Conservation (phyloP, 306 rosid species). For the Crotalaria pallida region DNA sequence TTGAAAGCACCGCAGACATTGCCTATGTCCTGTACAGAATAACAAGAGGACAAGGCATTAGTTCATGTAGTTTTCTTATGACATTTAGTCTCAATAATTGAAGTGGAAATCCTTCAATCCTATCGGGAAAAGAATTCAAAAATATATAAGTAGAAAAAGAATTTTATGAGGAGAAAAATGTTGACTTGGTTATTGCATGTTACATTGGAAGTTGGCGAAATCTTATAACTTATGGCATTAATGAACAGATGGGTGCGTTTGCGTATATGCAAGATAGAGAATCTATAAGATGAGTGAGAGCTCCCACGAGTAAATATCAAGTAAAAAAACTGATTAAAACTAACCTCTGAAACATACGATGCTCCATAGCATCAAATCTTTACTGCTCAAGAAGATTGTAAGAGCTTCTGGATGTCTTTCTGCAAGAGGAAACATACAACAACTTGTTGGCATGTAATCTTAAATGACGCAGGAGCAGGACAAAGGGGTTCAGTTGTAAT, state of each 20-base stretch:
- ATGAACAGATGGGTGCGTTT: background rate
- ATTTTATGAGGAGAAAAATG: background rate
- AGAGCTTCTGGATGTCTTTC: slow-evolving; percentile 70
- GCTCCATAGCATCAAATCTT: slow-evolving; percentile 16
- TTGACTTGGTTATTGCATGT: background rate
- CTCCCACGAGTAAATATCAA: background rate
- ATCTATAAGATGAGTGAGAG: background rate
- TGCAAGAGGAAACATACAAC: slow-evolving; percentile 36
- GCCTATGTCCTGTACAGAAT: slow-evolving; percentile 18
- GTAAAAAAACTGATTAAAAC: slow-evolving; percentile 1
- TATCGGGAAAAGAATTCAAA: background rate
- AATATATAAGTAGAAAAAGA: background rate
- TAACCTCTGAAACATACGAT: slow-evolving; percentile 16
- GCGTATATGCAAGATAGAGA: background rate
- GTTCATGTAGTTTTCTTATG: background rate
- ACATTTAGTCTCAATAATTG: background rate
- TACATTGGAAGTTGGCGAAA: background rate
- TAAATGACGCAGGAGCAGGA: background rate
- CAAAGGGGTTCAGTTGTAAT: background rate
- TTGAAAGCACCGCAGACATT: background rate
- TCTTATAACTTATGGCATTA: background rate
- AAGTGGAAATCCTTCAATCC: background rate
- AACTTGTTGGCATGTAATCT: background rate
- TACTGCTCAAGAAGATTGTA: slow-evolving; percentile 53
- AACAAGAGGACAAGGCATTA: background rate